phyloP scores from a whole-genome alignment of 2,329 filamentous ascomycete genomes.

The Fusarium sp. region DNA sequence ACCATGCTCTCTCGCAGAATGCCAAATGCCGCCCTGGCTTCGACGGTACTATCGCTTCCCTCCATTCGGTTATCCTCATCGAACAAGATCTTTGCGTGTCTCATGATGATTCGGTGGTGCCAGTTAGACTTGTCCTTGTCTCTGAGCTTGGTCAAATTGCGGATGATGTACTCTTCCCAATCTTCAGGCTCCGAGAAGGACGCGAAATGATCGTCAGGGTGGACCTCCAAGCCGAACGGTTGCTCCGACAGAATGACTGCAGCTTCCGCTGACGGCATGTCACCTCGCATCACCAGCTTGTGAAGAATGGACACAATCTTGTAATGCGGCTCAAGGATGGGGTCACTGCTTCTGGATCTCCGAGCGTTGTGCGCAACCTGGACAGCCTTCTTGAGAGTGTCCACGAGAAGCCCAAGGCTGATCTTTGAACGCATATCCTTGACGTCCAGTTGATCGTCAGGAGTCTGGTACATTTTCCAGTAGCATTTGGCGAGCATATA shows the following conservation, averaged over 20 bases:
- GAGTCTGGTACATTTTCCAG: conserved; percentile 71
- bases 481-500: conserved; percentile 72
- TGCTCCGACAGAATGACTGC: conserved; percentile 66
- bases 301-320: conserved; percentile 85
- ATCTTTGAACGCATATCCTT: conserved; percentile 52
- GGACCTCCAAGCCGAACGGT: conserved; percentile 57
- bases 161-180: conserved; percentile 66
- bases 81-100: conserved; percentile 70
- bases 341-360: conserved; percentile 73
- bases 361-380: conserved; percentile 61
- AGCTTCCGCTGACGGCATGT: conserved; percentile 60
- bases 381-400: conserved; percentile 62
- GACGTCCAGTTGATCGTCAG: conserved; percentile 54
- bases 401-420: conserved; percentile 54
- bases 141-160: conserved; percentile 61
- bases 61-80: conserved; percentile 51
- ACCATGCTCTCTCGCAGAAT: conserved; percentile 81
- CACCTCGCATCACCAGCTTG: conserved; percentile 75
- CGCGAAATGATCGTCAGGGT: conserved; percentile 48
- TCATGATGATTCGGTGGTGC: conserved; percentile 91
- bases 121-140: conserved; percentile 92
- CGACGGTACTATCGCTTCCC: conserved; percentile 63
- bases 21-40: conserved; percentile 81
- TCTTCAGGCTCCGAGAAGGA: conserved; percentile 62
- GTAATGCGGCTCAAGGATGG: conserved; percentile 90